Percentiles rank a stretch among this genome's conserved stretches.
Conservation (phyloP, 805 yeast genomes). For the Pichia ethanolica region DNA sequence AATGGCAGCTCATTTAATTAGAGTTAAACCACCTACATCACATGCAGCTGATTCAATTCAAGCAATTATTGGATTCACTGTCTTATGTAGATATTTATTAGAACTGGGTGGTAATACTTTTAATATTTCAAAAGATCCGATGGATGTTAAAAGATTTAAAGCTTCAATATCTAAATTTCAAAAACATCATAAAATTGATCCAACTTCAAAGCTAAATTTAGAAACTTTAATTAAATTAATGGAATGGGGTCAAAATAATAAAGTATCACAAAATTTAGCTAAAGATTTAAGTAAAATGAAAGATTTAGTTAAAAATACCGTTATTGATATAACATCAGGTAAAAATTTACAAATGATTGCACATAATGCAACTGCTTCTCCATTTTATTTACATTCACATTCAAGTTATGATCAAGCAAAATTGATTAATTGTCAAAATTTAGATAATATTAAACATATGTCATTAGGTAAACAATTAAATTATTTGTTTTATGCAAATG, state of each 20-base stretch:
- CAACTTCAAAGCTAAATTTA: constrained; percentile 15
- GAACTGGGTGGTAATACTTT: constrained; percentile 44
- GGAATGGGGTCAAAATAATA: constrained; percentile 19
- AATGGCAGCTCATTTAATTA: constrained; percentile 16
- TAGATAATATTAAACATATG: constrained; percentile 20
- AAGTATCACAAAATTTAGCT: constrained; percentile 29
- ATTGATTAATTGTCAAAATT: constrained; percentile 21
- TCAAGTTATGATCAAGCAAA: constrained; percentile 15
- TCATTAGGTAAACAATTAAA: constrained; percentile 26
- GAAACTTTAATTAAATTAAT: constrained; percentile 20
- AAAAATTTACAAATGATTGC: constrained; percentile 25
- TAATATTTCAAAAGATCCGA: constrained; percentile 75
- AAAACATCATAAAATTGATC: constrained; percentile 28
- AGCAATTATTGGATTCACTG: constrained; percentile 69
- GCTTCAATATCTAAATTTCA: constrained; percentile 71
- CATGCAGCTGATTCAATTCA: constrained; percentile 48
- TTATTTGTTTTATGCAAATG: constrained; percentile 46
- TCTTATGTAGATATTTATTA: constrained; percentile 58
- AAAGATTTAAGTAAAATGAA: constrained; percentile 31
- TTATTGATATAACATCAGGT: constrained; percentile 31
- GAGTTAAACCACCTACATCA: constrained; percentile 14
- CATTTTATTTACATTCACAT: constrained; percentile 14
- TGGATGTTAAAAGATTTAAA: constrained; percentile 64
- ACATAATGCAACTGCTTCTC: constrained; percentile 17
- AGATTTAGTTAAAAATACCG: constrained; percentile 29